Conservation (phyloP, 73 alveolate genomes). For the Blepharisma japonicum region DNA sequence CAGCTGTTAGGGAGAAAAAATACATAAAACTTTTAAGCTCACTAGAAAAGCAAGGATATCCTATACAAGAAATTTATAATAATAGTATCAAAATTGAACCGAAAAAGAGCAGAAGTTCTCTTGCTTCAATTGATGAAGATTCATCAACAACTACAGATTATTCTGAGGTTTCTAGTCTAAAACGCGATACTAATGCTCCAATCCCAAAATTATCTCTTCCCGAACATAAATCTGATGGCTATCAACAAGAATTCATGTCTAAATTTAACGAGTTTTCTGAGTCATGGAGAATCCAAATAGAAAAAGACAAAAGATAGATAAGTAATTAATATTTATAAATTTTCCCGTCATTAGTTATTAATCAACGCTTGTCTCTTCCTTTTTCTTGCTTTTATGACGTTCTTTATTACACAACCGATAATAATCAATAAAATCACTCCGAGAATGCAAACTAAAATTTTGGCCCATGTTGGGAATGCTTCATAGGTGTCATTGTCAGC, state of each 20-base stretch:
- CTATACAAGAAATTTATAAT: too few relatives aligned
- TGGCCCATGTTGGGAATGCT: conserved; percentile 29
- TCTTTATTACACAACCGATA: not conserved
- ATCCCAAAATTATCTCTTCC: not conserved
- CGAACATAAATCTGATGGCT: not conserved
- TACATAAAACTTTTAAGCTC: too few relatives aligned
- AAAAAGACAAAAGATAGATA: not conserved
- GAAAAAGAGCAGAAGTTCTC: too few relatives aligned
- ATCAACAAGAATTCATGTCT: conserved; percentile 31
- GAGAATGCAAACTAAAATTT: not conserved
- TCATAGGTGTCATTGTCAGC: not conserved
- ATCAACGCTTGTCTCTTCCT: not conserved
- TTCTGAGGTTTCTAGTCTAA: not conserved
- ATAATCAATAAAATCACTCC: not conserved
- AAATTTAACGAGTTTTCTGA: conserved; percentile 29
- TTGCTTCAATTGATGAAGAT: too few relatives aligned
- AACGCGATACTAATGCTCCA: not conserved
- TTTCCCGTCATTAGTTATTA: too few relatives aligned
- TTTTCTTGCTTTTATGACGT: not conserved
- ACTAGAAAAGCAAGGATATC: too few relatives aligned
- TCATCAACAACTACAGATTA: too few relatives aligned
- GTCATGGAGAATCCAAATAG: conserved; percentile 25
- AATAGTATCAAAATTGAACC: too few relatives aligned
- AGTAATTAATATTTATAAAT: not conserved
- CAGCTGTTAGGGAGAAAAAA: too few relatives aligned